These are phyloP conservation scores for Asterophora lycoperdoides DNA, from an alignment of 768 basidiomycete species.

Conservation along the genomic window DNA sequence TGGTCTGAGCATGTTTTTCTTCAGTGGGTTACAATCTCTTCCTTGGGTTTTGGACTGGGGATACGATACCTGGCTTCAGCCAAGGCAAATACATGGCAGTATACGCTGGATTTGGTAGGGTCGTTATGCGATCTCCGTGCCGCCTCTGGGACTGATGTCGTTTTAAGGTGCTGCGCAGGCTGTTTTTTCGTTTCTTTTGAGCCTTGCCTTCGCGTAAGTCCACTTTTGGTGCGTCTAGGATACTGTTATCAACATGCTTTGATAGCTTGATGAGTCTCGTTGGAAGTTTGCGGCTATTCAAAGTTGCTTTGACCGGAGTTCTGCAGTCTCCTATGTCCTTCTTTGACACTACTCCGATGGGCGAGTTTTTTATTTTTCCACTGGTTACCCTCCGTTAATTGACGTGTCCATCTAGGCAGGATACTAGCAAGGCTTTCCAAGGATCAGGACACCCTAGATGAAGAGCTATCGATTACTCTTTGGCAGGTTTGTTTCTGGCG, in stretches of 20 bases:
- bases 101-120: constrained; percentile 42
- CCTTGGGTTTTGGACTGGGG: constrained; percentile 69
- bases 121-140: neutral
- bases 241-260: neutral
- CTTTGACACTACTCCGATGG: constrained; percentile 72
- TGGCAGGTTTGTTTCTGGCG: constrained; percentile 34
- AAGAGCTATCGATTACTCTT: constrained; percentile 40
- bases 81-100: constrained; percentile 69
- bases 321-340: constrained; percentile 60
- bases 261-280: constrained; percentile 33
- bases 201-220: constrained; percentile 47
- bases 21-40: constrained; percentile 62
- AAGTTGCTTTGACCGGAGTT: constrained; percentile 49
- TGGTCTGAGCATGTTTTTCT: neutral
- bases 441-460: constrained; percentile 58
- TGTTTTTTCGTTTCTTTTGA: constrained; percentile 46
- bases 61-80: constrained; percentile 48
- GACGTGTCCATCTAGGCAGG: constrained; percentile 37
- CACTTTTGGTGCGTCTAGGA: neutral
- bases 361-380: constrained; percentile 22
- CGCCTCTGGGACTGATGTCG: neutral
- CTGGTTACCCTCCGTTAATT: neutral
- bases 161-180: constrained; percentile 43
- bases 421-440: constrained; percentile 56
- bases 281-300: constrained; percentile 50